phyloP scores from a whole-genome alignment of 768 basidiomycete species.

The Gloeostereum incarnatum region DNA sequence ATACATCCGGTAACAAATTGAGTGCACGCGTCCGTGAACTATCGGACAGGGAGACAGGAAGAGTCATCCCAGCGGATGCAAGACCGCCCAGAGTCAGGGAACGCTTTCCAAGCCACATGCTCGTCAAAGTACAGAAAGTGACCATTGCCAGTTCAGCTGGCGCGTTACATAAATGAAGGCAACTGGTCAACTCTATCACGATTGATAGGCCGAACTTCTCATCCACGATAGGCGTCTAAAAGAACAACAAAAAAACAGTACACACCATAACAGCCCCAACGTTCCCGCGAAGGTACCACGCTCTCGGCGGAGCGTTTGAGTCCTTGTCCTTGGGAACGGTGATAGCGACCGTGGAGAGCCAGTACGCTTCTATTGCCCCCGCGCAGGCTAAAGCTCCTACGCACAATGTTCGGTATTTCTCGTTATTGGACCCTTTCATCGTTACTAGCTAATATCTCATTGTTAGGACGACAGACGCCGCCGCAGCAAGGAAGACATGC shows the following conservation, averaged over 20 bases:
- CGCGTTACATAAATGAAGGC: too few relatives aligned
- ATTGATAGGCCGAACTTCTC: too few relatives aligned
- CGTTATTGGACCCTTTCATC: slow-evolving; percentile 25
- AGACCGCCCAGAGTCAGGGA: too few relatives aligned
- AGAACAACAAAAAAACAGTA: too few relatives aligned
- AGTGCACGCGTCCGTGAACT: too few relatives aligned
- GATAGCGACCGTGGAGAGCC: slow-evolving; percentile 36
- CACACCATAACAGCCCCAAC: slow-evolving; percentile 25
- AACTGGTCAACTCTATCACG: too few relatives aligned
- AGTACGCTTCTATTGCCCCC: slow-evolving; percentile 44
- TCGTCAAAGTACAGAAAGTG: too few relatives aligned
- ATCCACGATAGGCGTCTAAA: too few relatives aligned
- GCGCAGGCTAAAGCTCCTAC: slow-evolving; percentile 39
- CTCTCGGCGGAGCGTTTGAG: slow-evolving; percentile 22
- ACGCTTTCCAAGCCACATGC: too few relatives aligned
- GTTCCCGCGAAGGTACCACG: slow-evolving; percentile 1
- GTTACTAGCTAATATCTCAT: slow-evolving; percentile 25
- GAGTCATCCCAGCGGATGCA: too few relatives aligned
- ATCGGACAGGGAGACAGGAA: too few relatives aligned
- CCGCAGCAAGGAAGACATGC: slow-evolving; percentile 6
- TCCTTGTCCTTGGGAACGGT: slow-evolving; percentile 30
- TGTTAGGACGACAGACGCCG: neutral
- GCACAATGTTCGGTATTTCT: slow-evolving; percentile 33
- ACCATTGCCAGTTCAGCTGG: too few relatives aligned
- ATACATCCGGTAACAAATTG: neutral